These are phyloP conservation scores for Blastocladiella emersonii DNA, from an alignment of 371 early-diverging fungal genomes.

Conservation along the genomic window DNA sequence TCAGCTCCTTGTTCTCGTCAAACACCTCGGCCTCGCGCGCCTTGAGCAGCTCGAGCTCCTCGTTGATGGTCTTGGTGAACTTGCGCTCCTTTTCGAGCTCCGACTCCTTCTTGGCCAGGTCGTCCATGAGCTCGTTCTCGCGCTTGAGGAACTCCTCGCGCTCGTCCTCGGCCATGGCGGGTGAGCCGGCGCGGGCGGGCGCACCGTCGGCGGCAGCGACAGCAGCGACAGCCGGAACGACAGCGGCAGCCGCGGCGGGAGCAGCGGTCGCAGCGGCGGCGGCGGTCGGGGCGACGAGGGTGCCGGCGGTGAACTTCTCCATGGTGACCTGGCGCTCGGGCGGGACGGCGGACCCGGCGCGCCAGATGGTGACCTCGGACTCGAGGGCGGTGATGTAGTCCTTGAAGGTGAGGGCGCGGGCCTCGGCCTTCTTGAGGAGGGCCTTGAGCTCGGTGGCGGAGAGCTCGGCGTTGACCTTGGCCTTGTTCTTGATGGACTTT, in stretches of 20 bases:
- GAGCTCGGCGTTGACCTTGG: slow-evolving; percentile 78
- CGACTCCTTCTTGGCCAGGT: slow-evolving; percentile 72
- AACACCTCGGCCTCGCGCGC: slow-evolving; percentile 28
- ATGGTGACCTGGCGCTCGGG: slow-evolving; percentile 70
- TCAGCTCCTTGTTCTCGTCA: slow-evolving; percentile 35
- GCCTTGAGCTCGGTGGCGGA: slow-evolving; percentile 23
- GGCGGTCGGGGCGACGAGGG: slow-evolving; percentile 31
- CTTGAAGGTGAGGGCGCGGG: background rate
- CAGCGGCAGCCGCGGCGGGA: background rate
- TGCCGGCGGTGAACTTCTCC: slow-evolving; percentile 76
- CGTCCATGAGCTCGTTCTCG: slow-evolving; percentile 85
- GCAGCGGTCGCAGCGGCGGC: background rate
- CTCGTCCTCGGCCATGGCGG: slow-evolving; percentile 64
- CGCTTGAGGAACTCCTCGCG: slow-evolving; percentile 82
- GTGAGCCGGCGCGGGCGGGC: slow-evolving; percentile 15
- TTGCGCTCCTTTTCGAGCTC: slow-evolving; percentile 23
- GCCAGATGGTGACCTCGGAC: background rate
- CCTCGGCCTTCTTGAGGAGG: background rate
- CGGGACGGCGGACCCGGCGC: slow-evolving; percentile 55
- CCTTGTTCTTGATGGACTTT: slow-evolving; percentile 97
- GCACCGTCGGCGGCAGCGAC: slow-evolving; percentile 44
- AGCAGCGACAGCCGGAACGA: slow-evolving; percentile 6
- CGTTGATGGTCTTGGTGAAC: slow-evolving; percentile 4
- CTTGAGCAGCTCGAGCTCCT: slow-evolving; percentile 18
- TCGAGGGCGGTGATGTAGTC: background rate